Evolutionary conservation across 228 moss, liverwort and hornwort species (phyloP), one percentile per base, ranked within the genome.

Genomic region (Sphagnum fallax): DNA sequence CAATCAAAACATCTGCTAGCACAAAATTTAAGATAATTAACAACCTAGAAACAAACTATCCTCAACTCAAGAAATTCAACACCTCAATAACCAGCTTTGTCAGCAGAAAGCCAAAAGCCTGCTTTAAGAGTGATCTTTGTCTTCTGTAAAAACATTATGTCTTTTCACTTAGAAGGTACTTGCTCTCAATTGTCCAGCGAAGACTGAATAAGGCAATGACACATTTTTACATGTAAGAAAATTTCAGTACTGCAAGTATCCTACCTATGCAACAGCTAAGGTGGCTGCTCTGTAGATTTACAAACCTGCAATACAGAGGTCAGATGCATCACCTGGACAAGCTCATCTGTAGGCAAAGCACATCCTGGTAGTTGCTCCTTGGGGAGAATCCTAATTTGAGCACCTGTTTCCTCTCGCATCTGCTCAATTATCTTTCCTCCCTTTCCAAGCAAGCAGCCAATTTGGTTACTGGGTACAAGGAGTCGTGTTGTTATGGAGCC

Each of bases 401-500:
- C 93, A 53, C 93, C 91, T 2, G 97, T 93, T 58, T 87, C 79
- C 68, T 93, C 91, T 16, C 97, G 88, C 97, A 97, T 97, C 72
- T 90, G 93, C 67, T 93, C 97, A 48, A 98, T 98, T 8, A 98
- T 98, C 78, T 93, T 98, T 53, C 97, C 97, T 11, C 90, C 91
- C 70, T 98, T 98, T 6, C 97, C 97, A 64, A 98, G 90, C 70
- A 98, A 71, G 70, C 97, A 98, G 10, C 97, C 97, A 71, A 98
- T 98, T 75, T 98, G 97, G 61, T 91, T 98, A 55, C 91, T 98
- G 0, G 97, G 97, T 68, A 98, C 97, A 74, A 98, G 81, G 71
- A 98, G 76, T 14, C 97, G 91, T 32, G 97, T 86, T 16, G 93
- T 85, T 48, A 93, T 76, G 69, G 87, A 85, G 69, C 78, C 87